phyloP scores from a whole-genome alignment of 371 early-diverging fungal genomes.

The Haplosporangium sp. region DNA sequence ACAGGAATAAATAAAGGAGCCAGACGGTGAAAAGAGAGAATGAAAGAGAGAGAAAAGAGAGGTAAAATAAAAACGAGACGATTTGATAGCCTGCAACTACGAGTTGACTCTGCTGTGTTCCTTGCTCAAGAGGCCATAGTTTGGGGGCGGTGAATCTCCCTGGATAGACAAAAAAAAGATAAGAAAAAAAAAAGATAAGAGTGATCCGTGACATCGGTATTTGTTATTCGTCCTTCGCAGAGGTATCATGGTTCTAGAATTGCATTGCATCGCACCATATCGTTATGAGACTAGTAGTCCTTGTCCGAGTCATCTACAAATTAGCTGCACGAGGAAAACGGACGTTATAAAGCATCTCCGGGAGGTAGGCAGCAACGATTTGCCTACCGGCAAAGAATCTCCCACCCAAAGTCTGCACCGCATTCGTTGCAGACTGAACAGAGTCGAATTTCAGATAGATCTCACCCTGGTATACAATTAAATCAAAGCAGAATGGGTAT shows the following conservation, averaged over 20 bases:
- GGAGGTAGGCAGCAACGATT: conserved; percentile 79
- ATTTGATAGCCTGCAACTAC: conserved; percentile 4
- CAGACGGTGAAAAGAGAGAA: background rate
- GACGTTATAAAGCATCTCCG: conserved; percentile 78
- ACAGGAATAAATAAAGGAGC: conserved; percentile 19
- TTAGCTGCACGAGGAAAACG: conserved; percentile 68
- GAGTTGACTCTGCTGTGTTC: conserved; percentile 3
- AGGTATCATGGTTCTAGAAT: background rate
- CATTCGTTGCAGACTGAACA: conserved; percentile 72
- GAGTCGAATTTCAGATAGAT: conserved; percentile 88
- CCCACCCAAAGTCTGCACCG: conserved; percentile 75
- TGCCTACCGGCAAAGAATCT: conserved; percentile 87
- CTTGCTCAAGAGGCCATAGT: conserved; percentile 9
- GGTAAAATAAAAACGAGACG: background rate
- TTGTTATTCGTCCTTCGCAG: background rate
- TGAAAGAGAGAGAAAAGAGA: too few species aligned
- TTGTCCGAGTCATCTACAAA: conserved; percentile 43
- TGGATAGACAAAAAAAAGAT: conserved; percentile 6
- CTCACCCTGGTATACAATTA: conserved; percentile 64
- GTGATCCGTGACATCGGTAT: conserved; percentile 4
- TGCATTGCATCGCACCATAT: background rate
- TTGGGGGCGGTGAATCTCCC: background rate
- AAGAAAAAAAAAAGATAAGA: conserved; percentile 7
- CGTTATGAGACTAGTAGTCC: background rate
- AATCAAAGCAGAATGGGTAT: background rate